Base-by-base conservation (phyloP, 495 filamentous ascomycete genomes). In the Stereocaulon alpinum region DNA sequence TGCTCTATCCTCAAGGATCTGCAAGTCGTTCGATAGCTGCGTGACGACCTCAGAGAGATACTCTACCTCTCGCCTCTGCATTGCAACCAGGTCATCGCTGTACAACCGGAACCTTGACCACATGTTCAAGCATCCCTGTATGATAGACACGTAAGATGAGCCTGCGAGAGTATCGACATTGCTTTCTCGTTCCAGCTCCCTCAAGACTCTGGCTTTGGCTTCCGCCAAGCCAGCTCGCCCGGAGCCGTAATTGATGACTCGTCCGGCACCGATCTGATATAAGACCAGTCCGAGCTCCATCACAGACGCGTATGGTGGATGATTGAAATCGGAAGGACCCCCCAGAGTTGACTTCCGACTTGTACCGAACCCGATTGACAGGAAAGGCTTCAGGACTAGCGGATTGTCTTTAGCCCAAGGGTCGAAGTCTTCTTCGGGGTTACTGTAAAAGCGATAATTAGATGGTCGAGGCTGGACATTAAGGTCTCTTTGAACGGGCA, bases 361-460 rank as follows among this genome's bases (percentile, higher is more conserved):
- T 30, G 45, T 29, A 15, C 45, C 45, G 12, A 49, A 49, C 15
- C 45, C 45, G 24, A 49, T 49, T 14, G 45, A 30, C 5, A 49
- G 45, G 22, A 49, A 49, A 2, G 45, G 45, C 14, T 49, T 29
- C 11, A 49, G 11, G 27, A 49, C 22, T 14, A 49, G 45, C 45
- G 45, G 22, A 22, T 29, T 30, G 4, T 14, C 22, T 27, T 27
- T 22, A 49, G 27, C 24, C 45, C 45, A 49, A 22, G 45, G 45
- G 24, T 49, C 18, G 17, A 29, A 30, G 6, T 49, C 45, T 0
- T 49, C 45, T 49, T 49, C 45, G 14, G 45, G 45, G 24, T 49
- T 49, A 49, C 45, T 29, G 45, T 49, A 49, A 29, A 49, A 49
- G 45, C 45, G 45, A 49, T 49, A 49, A 30, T 49, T 49, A 29